phyloP scores from a whole-genome alignment of 2,329 filamentous ascomycete species.

The Exophiala viscosa region DNA sequence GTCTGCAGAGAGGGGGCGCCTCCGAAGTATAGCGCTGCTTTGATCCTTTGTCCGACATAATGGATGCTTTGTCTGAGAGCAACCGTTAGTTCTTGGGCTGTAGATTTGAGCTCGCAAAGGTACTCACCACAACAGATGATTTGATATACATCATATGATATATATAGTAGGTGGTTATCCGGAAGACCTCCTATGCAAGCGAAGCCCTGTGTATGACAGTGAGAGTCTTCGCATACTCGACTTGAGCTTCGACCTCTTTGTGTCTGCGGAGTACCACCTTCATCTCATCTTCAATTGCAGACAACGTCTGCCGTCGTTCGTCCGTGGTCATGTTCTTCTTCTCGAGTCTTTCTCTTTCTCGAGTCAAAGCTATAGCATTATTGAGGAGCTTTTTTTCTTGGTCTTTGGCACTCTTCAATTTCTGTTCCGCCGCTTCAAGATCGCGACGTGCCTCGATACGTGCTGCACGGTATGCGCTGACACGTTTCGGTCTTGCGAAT shows the following conservation, averaged over 20 bases:
- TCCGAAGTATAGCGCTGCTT: too few relatives aligned
- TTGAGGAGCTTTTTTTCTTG: constrained; percentile 17
- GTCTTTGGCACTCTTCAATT: constrained; percentile 9
- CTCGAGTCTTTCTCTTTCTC: constrained; percentile 12
- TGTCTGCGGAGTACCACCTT: constrained; percentile 16
- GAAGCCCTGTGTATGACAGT: constrained; percentile 15
- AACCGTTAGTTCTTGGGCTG: too few relatives aligned
- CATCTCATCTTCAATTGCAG: constrained; percentile 17
- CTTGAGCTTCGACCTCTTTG: constrained; percentile 16
- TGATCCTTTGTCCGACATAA: too few relatives aligned
- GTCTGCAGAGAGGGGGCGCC: too few relatives aligned
- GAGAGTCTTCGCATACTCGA: constrained; percentile 11
- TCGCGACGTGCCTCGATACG: constrained; percentile 11
- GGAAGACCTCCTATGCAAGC: neutral
- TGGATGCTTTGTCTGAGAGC: too few relatives aligned
- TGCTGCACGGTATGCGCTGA: constrained; percentile 10
- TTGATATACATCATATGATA: neutral
- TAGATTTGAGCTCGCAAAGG: neutral
- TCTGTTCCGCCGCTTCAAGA: constrained; percentile 4
- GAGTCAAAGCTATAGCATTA: constrained; percentile 9
- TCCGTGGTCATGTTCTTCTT: constrained; percentile 7
- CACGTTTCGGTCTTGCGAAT: constrained; percentile 7
- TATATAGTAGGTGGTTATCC: neutral
- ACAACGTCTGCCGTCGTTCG: constrained; percentile 6
- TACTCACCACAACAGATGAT: neutral